Base-by-base conservation (phyloP, 257 asterid genomes). In the Cordia subcordata region DNA sequence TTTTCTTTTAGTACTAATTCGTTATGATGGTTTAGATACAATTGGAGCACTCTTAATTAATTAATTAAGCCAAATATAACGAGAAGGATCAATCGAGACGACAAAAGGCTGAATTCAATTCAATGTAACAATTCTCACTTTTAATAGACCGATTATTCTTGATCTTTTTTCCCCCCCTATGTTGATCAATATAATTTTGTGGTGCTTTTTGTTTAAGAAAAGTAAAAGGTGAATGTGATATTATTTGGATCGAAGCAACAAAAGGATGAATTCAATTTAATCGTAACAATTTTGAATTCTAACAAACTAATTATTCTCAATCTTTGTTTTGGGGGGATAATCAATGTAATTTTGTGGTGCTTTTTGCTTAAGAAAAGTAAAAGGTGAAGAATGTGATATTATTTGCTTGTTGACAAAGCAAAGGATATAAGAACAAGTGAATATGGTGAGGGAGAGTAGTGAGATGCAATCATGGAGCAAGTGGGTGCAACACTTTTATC, bases 401-500 rank as follows among this genome's bases (percentile, higher is more conserved):
- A 67, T 72, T 78, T 46, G 79, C 70, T 79, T 75, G 76, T 61
- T 61, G 62, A 55, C 52, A 77, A 79, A 79, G 85, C 59, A 82
- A 77, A 81, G 81, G 37, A 13, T 52, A 20, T 56, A 63, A 61
- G 69, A 67, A 74, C 76, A 76, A 77, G n/a, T n/a, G n/a, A n/a
- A n/a, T n/a, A n/a, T n/a, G n/a, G n/a, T n/a, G n/a, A n/a, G n/a
- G n/a, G n/a, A n/a, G n/a, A n/a, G n/a, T n/a, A 82, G 86, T 54
- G 71, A 79, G 63, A 57, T 53, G 73, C 73, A 79, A 81, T 81
- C 68, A 80, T 80, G 61, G 63, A 69, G 15, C 14, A 3, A 60
- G 67, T 75, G 79, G 81, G 84, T 72, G 83, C 68, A 67, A 57
- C 64, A 73, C 71, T 65, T 68, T 69, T 66, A 53, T 74, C 79